Percentiles rank a stretch among this genome's conserved stretches.
These are phyloP conservation scores for Panellus pusillus DNA, from an alignment of 768 basidiomycete species.

Conservation along the genomic window DNA sequence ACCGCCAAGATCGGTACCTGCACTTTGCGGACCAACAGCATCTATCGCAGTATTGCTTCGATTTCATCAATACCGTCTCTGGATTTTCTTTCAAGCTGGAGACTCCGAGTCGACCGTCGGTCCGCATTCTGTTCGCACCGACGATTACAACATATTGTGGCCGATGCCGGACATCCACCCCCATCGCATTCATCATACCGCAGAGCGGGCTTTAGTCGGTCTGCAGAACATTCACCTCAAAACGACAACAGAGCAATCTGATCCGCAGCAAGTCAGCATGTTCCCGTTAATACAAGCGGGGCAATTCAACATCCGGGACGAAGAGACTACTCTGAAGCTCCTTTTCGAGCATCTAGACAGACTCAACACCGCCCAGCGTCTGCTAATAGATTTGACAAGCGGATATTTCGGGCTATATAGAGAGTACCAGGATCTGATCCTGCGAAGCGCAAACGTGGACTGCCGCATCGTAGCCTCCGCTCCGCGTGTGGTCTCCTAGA, in stretches of 20 bases:
- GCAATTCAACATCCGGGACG: slow-evolving; percentile 83
- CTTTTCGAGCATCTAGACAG: slow-evolving; percentile 55
- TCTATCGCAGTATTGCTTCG: slow-evolving; percentile 81
- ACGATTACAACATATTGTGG: slow-evolving; percentile 65
- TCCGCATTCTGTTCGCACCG: slow-evolving; percentile 34
- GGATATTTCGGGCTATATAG: slow-evolving; percentile 92
- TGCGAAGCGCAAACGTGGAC: slow-evolving; percentile 54
- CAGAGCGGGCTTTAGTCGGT: slow-evolving; percentile 50
- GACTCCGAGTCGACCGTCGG: slow-evolving; percentile 20
- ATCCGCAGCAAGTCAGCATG: slow-evolving; percentile 46
- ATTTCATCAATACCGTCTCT: slow-evolving; percentile 68
- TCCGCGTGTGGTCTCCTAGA: slow-evolving; percentile 64
- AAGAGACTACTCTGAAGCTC: slow-evolving; percentile 61
- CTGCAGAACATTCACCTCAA: slow-evolving; percentile 54
- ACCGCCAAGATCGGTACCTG: slow-evolving; percentile 94
- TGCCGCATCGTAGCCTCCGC: slow-evolving; percentile 82
- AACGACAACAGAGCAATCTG: slow-evolving; percentile 23
- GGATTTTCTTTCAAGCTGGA: slow-evolving; percentile 69
- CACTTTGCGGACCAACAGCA: slow-evolving; percentile 59
- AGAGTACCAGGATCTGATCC: slow-evolving; percentile 72
- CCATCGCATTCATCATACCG: slow-evolving; percentile 64
- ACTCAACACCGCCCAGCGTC: slow-evolving; percentile 27
- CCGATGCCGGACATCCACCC: slow-evolving; percentile 64
- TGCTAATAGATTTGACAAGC: slow-evolving; percentile 81
- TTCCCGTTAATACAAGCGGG: slow-evolving; percentile 90